Evolutionary conservation across 1,284 basidiomycete species (phyloP), one percentile per base, ranked within the genome.

Genomic region (Anthracocystis setariae): DNA sequence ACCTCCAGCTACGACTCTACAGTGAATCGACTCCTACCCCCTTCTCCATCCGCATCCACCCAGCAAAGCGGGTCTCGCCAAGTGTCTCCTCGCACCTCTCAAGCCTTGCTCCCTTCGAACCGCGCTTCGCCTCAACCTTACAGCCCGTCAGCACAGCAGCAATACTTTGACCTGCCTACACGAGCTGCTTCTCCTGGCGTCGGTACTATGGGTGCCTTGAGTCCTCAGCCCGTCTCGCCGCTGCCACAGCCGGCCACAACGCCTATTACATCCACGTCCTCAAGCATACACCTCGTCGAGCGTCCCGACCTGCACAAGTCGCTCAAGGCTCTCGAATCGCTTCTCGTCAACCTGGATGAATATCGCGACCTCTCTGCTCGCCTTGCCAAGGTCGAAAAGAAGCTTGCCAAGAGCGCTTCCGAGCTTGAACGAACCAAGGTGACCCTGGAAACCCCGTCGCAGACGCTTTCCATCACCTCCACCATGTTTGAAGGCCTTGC

Each of bases 311-410:
- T 82, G 12, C 80, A 82, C 67, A 82, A 80, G 56, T 63, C 66
- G 2, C 72, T 82, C 40, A 81, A 75, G 49, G 57, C 72, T 12
- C 55, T 82, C 45, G 81, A 82, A 49, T 54, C 60, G 12, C 62
- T 82, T 9, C 69, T 82, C 24, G 77, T 78, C 61, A 66, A 69
- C 17, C 58, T 82, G 25, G 80, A 82, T 64, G 81, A 82, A 49
- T 82, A 82, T 44, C 59, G 81, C 32, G 79, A 80, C 20, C 62
- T 82, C 29, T 47, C 63, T 9, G 58, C 56, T 13, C 67, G 60
- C 23, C 40, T 82, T 15, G 76, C 81, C 33, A 82, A 81, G 42
- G 72, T 74, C 42, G 76, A 82, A 40, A 79, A 79, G 70, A 76
- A 66, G 55, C 60, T 82, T 21, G 60, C 67, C 27, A 78, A 74